A percentile compares a stretch with the other conserved stretches of the same genome.
Evolutionary conservation across 2,329 filamentous ascomycete genomes (phyloP).

Genomic region (Neoscytalidium dimidiatum): DNA sequence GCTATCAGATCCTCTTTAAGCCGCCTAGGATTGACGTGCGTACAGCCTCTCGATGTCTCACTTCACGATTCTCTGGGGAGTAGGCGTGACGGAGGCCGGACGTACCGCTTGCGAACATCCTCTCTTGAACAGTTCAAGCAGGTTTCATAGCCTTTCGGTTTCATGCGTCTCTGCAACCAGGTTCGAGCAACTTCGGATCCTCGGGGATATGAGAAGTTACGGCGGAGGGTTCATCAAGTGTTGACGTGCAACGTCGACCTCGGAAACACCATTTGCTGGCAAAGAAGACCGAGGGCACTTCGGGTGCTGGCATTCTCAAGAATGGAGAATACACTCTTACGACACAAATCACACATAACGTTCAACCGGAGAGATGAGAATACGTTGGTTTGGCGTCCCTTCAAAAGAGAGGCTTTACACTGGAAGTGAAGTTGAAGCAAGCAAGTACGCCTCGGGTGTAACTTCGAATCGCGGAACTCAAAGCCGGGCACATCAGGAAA

Average conservation of each 20-base stretch:
- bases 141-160: no score
- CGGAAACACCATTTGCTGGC: not conserved
- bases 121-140: not conserved
- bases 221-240: not conserved
- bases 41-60: not conserved
- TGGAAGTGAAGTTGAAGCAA: no score
- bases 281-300: not conserved
- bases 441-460: not conserved
- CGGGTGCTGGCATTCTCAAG: no score
- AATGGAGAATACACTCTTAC: no score
- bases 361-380: no score
- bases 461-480: not conserved
- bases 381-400: no score
- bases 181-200: no score
- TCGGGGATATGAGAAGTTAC: not conserved
- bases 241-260: not conserved
- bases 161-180: no score
- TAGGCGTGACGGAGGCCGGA: no score
- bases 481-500: not conserved
- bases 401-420: no score
- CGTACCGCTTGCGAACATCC: not conserved
- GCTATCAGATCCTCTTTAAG: not conserved
- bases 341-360: no score
- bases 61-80: not conserved
- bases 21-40: not conserved